Conservation (phyloP, 306 rosid genomes). For the Gleditsia sinensis region DNA sequence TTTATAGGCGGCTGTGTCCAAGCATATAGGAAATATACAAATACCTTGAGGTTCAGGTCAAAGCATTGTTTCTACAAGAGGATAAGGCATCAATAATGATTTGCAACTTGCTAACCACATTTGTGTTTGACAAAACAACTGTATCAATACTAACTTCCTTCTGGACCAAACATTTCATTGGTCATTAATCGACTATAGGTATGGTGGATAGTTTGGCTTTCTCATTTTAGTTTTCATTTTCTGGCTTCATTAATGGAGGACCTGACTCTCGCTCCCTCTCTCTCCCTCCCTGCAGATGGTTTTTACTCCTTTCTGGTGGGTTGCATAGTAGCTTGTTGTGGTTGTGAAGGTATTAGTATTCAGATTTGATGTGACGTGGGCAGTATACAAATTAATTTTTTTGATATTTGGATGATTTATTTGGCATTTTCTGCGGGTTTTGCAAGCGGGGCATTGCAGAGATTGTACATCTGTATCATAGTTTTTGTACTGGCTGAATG, state of each 20-base stretch:
- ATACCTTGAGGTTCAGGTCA: slow-evolving; percentile 32
- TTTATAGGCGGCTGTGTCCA: slow-evolving; percentile 69
- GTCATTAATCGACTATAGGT: slow-evolving; percentile 52
- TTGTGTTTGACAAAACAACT: slow-evolving; percentile 39
- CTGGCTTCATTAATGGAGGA: neutral
- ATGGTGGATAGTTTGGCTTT: slow-evolving; percentile 28
- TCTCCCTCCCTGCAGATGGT: slow-evolving; percentile 41
- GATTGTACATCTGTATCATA: slow-evolving; percentile 61
- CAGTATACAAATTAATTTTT: slow-evolving; percentile 45
- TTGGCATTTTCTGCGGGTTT: slow-evolving; percentile 51
- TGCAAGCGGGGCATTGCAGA: slow-evolving; percentile 42
- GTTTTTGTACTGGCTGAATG: slow-evolving; percentile 54
- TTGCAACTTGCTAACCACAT: slow-evolving; percentile 37
- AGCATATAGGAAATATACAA: slow-evolving; percentile 45
- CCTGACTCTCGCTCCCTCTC: slow-evolving; percentile 34
- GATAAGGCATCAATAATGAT: slow-evolving; percentile 34
- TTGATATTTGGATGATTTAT: slow-evolving; percentile 38
- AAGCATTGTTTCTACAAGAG: slow-evolving; percentile 37
- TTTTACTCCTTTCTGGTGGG: slow-evolving; percentile 39
- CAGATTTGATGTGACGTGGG: slow-evolving; percentile 51
- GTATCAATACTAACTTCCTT: slow-evolving; percentile 48
- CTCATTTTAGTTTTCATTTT: neutral
- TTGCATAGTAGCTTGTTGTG: slow-evolving; percentile 51
- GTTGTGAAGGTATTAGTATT: slow-evolving; percentile 50
- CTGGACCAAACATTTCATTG: slow-evolving; percentile 38